A percentile compares a stretch with the other conserved stretches of the same genome.
These are phyloP conservation scores for Saccharomyces pastorianus DNA, from an alignment of 1,139 yeast genomes.

Conservation along the genomic window DNA sequence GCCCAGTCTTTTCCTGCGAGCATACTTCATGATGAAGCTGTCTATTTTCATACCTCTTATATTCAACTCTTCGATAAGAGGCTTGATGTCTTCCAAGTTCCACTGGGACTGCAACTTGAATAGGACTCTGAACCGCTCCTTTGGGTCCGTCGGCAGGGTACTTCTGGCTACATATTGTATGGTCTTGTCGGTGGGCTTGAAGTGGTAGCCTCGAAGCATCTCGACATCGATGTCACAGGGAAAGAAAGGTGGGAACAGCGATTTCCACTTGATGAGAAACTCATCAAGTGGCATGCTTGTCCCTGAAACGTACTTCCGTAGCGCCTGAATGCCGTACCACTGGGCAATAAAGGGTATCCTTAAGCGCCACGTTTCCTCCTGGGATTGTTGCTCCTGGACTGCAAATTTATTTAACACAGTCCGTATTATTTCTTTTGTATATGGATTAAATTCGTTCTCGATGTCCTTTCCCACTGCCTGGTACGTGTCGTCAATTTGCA, in stretches of 20 bases:
- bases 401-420: slow-evolving; percentile 46
- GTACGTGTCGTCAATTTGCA: slow-evolving; percentile 26
- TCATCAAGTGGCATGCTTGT: slow-evolving; percentile 37
- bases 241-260: slow-evolving; percentile 57
- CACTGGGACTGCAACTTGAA: slow-evolving; percentile 56
- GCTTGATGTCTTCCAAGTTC: slow-evolving; percentile 65
- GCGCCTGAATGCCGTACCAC: slow-evolving; percentile 55
- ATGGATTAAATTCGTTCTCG: slow-evolving; percentile 23
- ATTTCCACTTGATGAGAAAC: slow-evolving; percentile 55
- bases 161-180: slow-evolving; percentile 46
- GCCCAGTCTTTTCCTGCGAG: slow-evolving; percentile 48
- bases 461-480: slow-evolving; percentile 25
- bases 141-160: slow-evolving; percentile 44
- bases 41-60: slow-evolving; percentile 55
- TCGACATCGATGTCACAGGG: slow-evolving; percentile 47
- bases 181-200: slow-evolving; percentile 35
- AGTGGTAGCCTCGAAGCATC: slow-evolving; percentile 48
- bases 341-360: slow-evolving; percentile 33
- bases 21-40: slow-evolving; percentile 65
- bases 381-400: background rate
- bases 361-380: background rate
- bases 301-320: slow-evolving; percentile 34
- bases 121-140: slow-evolving; percentile 50
- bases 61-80: slow-evolving; percentile 54
- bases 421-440: slow-evolving; percentile 34